Percentiles rank a stretch among this genome's conserved stretches.
These are phyloP conservation scores for Anthracocystis panici-leucophaei DNA, from an alignment of 1,284 basidiomycete species.

Conservation along the genomic window DNA sequence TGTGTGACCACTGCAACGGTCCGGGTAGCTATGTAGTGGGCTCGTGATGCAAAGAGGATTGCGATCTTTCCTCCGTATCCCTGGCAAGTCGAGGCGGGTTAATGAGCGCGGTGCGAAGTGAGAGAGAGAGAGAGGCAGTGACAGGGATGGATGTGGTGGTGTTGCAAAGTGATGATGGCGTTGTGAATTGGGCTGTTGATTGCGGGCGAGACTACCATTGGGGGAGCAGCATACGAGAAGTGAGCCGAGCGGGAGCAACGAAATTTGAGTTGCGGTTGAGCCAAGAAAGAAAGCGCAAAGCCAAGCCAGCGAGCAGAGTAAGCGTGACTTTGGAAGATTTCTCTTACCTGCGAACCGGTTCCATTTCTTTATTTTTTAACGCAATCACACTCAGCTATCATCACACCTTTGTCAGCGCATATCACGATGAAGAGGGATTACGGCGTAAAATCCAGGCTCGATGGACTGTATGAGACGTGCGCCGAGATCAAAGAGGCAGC, in stretches of 20 bases:
- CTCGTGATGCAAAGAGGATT: constrained; percentile 1
- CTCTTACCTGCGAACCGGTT: not conserved
- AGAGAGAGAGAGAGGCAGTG: not conserved
- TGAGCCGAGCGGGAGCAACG: not conserved
- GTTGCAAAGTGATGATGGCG: constrained; percentile 5
- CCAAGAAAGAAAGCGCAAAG: not conserved
- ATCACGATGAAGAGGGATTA: too few species aligned
- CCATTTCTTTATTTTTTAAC: too few species aligned
- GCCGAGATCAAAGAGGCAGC: too few species aligned
- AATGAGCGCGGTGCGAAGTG: not conserved
- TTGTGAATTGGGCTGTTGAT: not conserved
- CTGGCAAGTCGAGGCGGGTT: not conserved
- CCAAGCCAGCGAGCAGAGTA: not conserved
- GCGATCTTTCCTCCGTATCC: not conserved
- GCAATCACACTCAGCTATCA: too few species aligned
- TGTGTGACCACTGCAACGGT: not conserved
- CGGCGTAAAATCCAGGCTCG: too few species aligned
- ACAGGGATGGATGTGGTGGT: constrained; percentile 2
- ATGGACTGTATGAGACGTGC: too few species aligned
- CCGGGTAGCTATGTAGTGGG: not conserved
- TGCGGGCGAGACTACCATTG: not conserved
- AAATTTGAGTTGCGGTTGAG: constrained; percentile 7
- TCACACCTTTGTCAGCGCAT: too few species aligned
- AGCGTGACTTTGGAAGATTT: constrained; percentile 5
- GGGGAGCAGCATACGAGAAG: not conserved